Evolutionary conservation across 2,329 filamentous ascomycete genomes (phyloP).

Genomic region (Trichoderma sp.): DNA sequence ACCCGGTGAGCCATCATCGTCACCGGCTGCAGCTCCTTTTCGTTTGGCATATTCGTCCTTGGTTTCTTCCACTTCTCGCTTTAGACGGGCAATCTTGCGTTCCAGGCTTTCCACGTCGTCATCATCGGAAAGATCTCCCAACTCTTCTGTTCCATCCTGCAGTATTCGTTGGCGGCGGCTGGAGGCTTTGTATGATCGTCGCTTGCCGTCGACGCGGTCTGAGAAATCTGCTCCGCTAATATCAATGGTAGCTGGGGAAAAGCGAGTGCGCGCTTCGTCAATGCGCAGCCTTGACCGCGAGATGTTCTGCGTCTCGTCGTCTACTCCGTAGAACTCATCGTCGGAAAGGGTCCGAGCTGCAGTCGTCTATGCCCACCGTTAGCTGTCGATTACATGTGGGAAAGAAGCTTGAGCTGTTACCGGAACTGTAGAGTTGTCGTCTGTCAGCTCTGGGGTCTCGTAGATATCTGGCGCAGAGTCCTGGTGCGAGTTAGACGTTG

Average conservation of each 20-base stretch:
- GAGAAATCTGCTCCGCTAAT: constrained; percentile 82
- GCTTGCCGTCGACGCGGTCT: constrained; percentile 77
- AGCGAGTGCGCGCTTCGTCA: constrained; percentile 74
- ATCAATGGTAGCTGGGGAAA: constrained; percentile 72
- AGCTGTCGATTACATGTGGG: constrained; percentile 22
- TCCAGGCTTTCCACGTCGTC: constrained; percentile 73
- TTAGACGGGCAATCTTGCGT: constrained; percentile 75
- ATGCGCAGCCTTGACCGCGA: constrained; percentile 73
- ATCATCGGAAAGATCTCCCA: constrained; percentile 74
- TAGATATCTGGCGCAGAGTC: constrained; percentile 94
- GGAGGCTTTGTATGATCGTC: constrained; percentile 77
- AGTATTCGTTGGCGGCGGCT: constrained; percentile 63
- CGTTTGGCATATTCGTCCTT: constrained; percentile 59
- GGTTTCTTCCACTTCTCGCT: constrained; percentile 75
- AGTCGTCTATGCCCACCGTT: constrained; percentile 44
- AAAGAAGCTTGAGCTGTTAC: constrained; percentile 47
- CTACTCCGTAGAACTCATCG: constrained; percentile 60
- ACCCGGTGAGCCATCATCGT: constrained; percentile 44
- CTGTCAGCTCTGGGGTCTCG: constrained; percentile 89
- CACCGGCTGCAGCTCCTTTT: constrained; percentile 42
- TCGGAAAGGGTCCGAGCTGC: constrained; percentile 57
- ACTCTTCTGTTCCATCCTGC: constrained; percentile 61
- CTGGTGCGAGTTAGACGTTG: constrained; percentile 43
- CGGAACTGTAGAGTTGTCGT: constrained; percentile 81
- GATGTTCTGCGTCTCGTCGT: constrained; percentile 64